Evolutionary conservation across 192 early-diverging fungal species (phyloP), one percentile per base, ranked within the genome.

Genomic region (Coemansia sp.): DNA sequence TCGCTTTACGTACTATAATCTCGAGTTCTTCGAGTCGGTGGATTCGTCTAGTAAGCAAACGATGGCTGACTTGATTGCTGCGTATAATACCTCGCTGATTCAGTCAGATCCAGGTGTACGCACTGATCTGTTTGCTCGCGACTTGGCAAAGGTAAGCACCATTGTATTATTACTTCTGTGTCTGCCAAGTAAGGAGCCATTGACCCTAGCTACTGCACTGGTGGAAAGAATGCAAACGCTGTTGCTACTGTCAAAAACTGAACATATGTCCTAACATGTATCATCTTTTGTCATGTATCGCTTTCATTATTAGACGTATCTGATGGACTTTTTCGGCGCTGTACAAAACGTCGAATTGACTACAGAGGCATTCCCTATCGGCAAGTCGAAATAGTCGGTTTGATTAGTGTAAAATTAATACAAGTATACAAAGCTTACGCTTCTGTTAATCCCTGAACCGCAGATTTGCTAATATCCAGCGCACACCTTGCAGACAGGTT

Each of bases 321-420:
- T 99, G 25, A 96, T 94, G 0, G 97, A 99, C 74, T 99, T 99
- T 74, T 96, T 99, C 76, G 97, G 97, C 39, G 93, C 88, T 27
- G 95, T 98, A 21, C 94, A 96, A 69, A 93, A 89, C 65, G 84
- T 97, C 15, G 92, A 97, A 80, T 76, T 98, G 62, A 96, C 94
- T 1, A 50, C 55, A 32, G 69, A 80, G 62, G 62, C 72, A n/a
- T 79, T 79, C 66, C 74, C 76, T 7, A 78, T 85, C 34, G 55
- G 55, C 55, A 53, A 64, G 29, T 45, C 73, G 34, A 41, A 63
- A 31, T 34, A 41, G 25, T 27, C 25, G 25, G 25, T 27, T 27
- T 27, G 25, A 27, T 27, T 27, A 32, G n/a, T 46, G 41, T 34
- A 32, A 19, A 64, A 25, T 50, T 53, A 55, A 19, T 36, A 37